A percentile compares a stretch with the other conserved stretches of the same genome.
Evolutionary conservation across 1,284 basidiomycete genomes (phyloP).

Genomic region (Neonothopanus nambi): DNA sequence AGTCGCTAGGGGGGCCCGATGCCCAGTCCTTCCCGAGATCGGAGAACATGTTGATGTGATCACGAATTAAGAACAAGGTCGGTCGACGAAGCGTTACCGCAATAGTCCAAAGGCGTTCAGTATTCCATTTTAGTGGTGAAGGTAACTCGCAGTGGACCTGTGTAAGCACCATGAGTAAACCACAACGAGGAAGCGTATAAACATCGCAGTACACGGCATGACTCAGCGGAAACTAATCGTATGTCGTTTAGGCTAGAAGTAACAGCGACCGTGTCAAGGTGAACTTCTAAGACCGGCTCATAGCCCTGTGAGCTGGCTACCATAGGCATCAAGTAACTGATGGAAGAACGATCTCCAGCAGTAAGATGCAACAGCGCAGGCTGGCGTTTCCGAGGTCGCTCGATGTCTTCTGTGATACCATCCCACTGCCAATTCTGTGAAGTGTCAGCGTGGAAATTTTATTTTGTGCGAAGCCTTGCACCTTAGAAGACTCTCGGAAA

Average conservation of each 20-base stretch:
- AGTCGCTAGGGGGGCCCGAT: conserved; percentile 76
- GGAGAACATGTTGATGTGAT: conserved; percentile 90
- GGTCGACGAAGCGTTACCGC: conserved; percentile 71
- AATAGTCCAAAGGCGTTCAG: conserved; percentile 77
- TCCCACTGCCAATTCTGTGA: conserved; percentile 85
- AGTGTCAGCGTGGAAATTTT: conserved; percentile 10
- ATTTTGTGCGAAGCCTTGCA: conserved; percentile 22
- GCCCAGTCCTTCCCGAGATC: conserved; percentile 91
- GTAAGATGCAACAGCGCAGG: conserved; percentile 72
- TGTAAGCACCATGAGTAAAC: conserved; percentile 11
- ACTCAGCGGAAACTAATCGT: conserved; percentile 71
- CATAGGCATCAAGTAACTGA: conserved; percentile 84
- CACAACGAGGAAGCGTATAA: background rate
- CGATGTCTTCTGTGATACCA: conserved; percentile 47
- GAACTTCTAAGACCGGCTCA: conserved; percentile 74
- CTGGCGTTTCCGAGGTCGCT: conserved; percentile 58
- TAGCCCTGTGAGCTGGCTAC: conserved; percentile 73
- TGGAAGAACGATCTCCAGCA: conserved; percentile 79
- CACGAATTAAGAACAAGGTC: conserved; percentile 76
- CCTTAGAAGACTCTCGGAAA: conserved; percentile 86
- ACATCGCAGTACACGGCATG: conserved; percentile 61
- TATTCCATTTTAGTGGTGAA: conserved; percentile 66
- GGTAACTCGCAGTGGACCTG: conserved; percentile 69
- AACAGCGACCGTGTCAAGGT: conserved; percentile 78
- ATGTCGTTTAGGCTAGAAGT: conserved; percentile 88